Evolutionary conservation across 148 eudicot genomes (phyloP).

Genomic region (Camellia lanceoleosa): DNA sequence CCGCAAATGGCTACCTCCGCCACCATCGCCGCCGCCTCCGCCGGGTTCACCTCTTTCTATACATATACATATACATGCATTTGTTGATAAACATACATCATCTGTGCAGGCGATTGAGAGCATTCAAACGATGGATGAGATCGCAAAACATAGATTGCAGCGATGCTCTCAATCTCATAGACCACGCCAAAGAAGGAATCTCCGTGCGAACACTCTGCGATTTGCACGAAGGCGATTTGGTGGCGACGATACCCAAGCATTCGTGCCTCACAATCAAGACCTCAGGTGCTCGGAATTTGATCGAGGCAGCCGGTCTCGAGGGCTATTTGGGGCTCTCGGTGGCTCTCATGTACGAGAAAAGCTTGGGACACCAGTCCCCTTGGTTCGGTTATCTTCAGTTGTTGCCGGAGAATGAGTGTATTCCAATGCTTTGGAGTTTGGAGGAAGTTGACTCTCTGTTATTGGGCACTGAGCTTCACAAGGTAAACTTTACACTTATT

Average conservation of each 20-base stretch:
- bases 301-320: constrained; percentile 52
- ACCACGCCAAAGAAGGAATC: constrained; percentile 29
- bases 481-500: constrained; percentile 30
- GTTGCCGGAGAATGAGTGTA: constrained; percentile 46
- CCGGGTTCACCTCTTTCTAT: background rate
- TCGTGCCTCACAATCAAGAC: constrained; percentile 69
- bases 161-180: constrained; percentile 56
- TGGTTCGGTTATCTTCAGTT: constrained; percentile 78
- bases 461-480: constrained; percentile 85
- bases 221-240: constrained; percentile 57
- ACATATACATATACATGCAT: background rate
- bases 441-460: constrained; percentile 59
- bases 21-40: too few species aligned
- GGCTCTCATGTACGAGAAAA: constrained; percentile 82
- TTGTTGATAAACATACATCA: background rate
- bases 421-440: constrained; percentile 75
- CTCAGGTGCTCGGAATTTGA: constrained; percentile 49
- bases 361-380: constrained; percentile 54
- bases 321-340: constrained; percentile 59
- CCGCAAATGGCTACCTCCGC: background rate
- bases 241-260: constrained; percentile 72
- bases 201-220: constrained; percentile 50
- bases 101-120: constrained; percentile 51
- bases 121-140: constrained; percentile 83
- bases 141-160: constrained; percentile 45